Evolutionary conservation across 2,329 filamentous ascomycete species (phyloP).

Genomic region (Venturia oleaginea): DNA sequence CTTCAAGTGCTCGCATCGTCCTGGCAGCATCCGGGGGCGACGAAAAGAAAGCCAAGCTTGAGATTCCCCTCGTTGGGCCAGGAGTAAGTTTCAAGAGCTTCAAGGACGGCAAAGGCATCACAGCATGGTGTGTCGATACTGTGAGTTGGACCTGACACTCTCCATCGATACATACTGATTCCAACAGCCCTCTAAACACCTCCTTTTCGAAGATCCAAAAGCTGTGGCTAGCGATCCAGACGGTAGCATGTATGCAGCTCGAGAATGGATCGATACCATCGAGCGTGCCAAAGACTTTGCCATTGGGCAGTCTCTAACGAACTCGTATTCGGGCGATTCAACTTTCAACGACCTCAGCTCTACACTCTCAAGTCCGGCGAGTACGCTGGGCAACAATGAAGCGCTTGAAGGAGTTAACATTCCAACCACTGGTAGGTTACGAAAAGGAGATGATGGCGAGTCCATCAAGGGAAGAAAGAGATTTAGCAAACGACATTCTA

Average conservation of each 20-base stretch:
- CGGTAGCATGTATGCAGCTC: conserved; percentile 58
- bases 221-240: conserved; percentile 54
- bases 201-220: conserved; percentile 90
- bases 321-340: conserved; percentile 52
- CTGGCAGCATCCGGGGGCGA: conserved; percentile 86
- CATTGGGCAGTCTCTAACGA: conserved; percentile 58
- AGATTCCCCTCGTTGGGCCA: conserved; percentile 70
- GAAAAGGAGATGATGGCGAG: conserved; percentile 33
- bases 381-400: conserved; percentile 53
- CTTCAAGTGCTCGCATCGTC: conserved; percentile 80
- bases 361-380: conserved; percentile 65
- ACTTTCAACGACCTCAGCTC: conserved; percentile 35
- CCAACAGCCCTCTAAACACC: conserved; percentile 56
- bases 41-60: conserved; percentile 89
- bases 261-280: conserved; percentile 88
- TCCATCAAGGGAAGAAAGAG: conserved; percentile 51
- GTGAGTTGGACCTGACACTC: conserved; percentile 49
- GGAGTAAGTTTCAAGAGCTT: conserved; percentile 73
- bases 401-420: conserved; percentile 37
- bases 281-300: conserved; percentile 82
- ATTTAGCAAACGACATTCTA: conserved; percentile 89
- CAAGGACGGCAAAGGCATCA: conserved; percentile 77
- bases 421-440: conserved; percentile 38
- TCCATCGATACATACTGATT: neutral
- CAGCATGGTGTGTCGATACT: conserved; percentile 84